These are phyloP conservation scores for Entomortierella beljakovae DNA, from an alignment of 192 early-diverging fungal genomes.

Conservation along the genomic window DNA sequence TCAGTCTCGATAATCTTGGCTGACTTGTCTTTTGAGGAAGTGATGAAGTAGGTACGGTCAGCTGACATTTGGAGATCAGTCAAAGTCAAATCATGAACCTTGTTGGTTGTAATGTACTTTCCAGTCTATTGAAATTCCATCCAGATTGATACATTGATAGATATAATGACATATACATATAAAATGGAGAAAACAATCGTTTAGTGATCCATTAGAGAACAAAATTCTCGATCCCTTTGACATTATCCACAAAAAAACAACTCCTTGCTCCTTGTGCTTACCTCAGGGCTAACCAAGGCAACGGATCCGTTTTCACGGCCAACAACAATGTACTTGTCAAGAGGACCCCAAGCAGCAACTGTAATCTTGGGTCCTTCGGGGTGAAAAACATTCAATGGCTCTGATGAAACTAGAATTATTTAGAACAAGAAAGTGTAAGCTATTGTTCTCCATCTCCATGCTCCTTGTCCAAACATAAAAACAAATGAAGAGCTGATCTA, in stretches of 20 bases:
- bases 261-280: conserved; percentile 14
- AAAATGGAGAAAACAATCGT: too few relatives aligned
- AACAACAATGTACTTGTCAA: conserved; percentile 93
- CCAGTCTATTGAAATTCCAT: conserved; percentile 66
- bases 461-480: too few relatives aligned
- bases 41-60: conserved; percentile 95
- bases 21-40: conserved; percentile 94
- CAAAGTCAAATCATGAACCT: conserved; percentile 78
- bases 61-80: conserved; percentile 94
- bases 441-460: too few relatives aligned
- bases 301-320: conserved; percentile 95
- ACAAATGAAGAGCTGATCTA: neutral
- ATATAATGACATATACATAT: too few relatives aligned
- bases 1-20: conserved; percentile 90
- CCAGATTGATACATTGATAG: neutral
- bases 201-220: too few relatives aligned
- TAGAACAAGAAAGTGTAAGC: too few relatives aligned
- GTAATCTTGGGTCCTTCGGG: conserved; percentile 87
- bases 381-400: conserved; percentile 80
- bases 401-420: conserved; percentile 75
- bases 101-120: conserved; percentile 68
- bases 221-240: neutral
- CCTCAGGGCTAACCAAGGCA: conserved; percentile 88
- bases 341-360: conserved; percentile 91
- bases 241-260: neutral